Evolutionary conservation across 2,329 filamentous ascomycete species (phyloP), one percentile per base, ranked within the genome.

Genomic region (Akanthomyces lecanii): DNA sequence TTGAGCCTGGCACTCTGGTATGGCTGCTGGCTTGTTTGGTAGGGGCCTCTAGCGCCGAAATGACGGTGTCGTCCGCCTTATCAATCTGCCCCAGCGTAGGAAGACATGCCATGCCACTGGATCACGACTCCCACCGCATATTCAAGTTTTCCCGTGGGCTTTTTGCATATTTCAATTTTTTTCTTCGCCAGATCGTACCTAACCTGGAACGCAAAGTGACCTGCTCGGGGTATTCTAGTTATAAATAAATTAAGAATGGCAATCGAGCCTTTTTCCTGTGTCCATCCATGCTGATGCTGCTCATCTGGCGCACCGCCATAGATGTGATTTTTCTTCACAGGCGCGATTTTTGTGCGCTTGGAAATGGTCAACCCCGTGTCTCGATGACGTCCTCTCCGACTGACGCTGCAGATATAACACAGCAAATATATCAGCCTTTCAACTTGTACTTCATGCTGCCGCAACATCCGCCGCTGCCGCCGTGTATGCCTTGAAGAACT

Each of bases 401-500:
- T 53, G 59, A 28, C 51, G 51, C 51, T 48, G 59, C 51, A 28
- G 14, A 10, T 36, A 21, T 25, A 4, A 47, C 18, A 30, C 11
- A 42, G 30, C 28, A 48, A 47, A 10, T 48, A 12, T 48, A 38
- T 23, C 14, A 21, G 23, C 51, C 45, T 23, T 40, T 55, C 30
- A 21, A 16, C 12, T n/a, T 44, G 28, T 61, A 73, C 72, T 76
- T 54, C 73, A 75, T 23, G 76, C 77, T 7, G 74, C 71, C 51
- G 74, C 69, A 57, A 79, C 76, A 30, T 73, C 76, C 58, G 74
- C 75, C 56, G 74, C 71, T 70, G 79, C 79, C 61, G 86, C 82
- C 68, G 82, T 86, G 75, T 91, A 95, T 45, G 89, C 83, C 67
- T 85, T 86, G 70, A 99, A 82, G 77, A 97, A 98, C 50, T 92